phyloP scores from a whole-genome alignment of 257 asterid species.

The Solanum corneliomulleri region DNA sequence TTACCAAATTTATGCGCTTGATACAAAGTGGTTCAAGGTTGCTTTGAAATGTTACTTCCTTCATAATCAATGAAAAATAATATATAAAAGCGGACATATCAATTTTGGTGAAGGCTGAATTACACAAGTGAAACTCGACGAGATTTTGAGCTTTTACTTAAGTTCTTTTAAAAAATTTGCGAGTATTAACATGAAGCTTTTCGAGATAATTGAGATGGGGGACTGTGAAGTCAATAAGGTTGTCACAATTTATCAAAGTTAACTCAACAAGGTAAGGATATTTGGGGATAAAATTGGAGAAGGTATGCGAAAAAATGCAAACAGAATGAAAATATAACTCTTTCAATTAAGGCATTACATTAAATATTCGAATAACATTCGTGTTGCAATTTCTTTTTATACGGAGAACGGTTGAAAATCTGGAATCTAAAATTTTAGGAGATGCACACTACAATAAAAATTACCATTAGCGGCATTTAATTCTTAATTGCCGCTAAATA shows the following conservation, averaged over 20 bases:
- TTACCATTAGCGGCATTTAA: too few relatives aligned
- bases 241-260: neutral
- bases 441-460: too few relatives aligned
- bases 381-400: neutral
- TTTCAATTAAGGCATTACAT: neutral
- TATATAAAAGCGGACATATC: neutral
- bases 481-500: too few relatives aligned
- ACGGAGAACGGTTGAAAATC: neutral
- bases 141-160: neutral
- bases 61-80: too few relatives aligned
- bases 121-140: neutral
- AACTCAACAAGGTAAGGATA: neutral
- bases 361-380: neutral
- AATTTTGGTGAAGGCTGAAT: neutral
- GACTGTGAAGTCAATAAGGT: neutral
- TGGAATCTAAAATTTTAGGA: neutral
- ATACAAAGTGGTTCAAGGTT: too few relatives aligned
- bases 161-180: neutral
- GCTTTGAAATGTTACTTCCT: too few relatives aligned
- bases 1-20: too few relatives aligned
- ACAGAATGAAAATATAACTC: neutral
- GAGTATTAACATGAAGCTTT: neutral
- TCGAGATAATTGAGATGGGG: too few relatives aligned
- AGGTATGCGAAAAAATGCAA: fast-evolving
- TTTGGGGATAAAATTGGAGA: neutral